phyloP scores from a whole-genome alignment of 805 yeast species.

The Kuraishia piskuri region DNA sequence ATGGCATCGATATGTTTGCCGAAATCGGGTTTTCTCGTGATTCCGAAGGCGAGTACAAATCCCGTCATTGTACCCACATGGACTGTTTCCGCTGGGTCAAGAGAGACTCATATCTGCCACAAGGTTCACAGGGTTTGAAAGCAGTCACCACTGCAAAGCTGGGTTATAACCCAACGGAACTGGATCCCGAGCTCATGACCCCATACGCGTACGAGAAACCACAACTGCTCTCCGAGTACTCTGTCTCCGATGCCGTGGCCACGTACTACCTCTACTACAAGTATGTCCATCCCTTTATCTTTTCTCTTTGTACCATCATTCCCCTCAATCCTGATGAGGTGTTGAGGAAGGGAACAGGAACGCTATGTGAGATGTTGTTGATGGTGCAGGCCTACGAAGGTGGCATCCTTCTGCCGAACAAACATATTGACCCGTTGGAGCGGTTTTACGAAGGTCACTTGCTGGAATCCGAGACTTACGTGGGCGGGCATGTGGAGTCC shows the following conservation, averaged over 20 bases:
- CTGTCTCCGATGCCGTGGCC: conserved; percentile 99
- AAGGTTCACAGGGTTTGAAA: conserved; percentile 96
- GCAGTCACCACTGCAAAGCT: conserved; percentile 91
- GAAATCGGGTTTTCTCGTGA: conserved; percentile 94
- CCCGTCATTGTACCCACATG: conserved; percentile 91
- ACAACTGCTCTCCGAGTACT: conserved; percentile 86
- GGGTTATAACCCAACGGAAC: conserved; percentile 93
- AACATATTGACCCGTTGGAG: conserved; percentile 90
- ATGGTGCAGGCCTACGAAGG: conserved; percentile 91
- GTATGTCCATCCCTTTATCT: conserved; percentile 94
- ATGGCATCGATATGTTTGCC: conserved; percentile 80
- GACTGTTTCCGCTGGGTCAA: conserved; percentile 98
- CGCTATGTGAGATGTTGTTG: conserved; percentile 93
- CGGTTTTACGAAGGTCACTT: conserved; percentile 92
- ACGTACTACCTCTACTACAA: conserved; percentile 93
- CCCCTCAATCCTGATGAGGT: conserved; percentile 97
- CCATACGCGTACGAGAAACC: conserved; percentile 95
- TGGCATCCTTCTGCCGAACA: conserved; percentile 79
- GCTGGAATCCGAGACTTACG: conserved; percentile 92
- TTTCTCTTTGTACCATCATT: conserved; percentile 89
- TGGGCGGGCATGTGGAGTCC: conserved; percentile 98
- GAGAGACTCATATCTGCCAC: conserved; percentile 94
- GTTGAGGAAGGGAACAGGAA: conserved; percentile 95
- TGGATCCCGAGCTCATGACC: conserved; percentile 97
- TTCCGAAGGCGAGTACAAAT: conserved; percentile 84